Percentiles rank a stretch among this genome's conserved stretches.
phyloP scores from a whole-genome alignment of 257 asterid species.

The Leonotis leonurus region DNA sequence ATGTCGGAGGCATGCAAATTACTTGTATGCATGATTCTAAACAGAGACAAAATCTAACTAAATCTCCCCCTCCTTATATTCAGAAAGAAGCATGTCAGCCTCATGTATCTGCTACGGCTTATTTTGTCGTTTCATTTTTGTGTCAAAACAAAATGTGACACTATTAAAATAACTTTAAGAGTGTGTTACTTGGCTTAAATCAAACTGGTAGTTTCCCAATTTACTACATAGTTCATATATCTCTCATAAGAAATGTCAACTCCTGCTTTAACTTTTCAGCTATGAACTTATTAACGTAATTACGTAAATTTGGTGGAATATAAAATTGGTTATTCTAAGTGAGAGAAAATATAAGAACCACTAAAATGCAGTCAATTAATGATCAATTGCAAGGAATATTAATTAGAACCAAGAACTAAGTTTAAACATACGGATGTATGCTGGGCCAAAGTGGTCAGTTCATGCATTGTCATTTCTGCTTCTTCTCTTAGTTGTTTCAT shows the following conservation, averaged over 20 bases:
- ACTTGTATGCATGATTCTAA: not conserved
- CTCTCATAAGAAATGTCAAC: no score
- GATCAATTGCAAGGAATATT: not conserved
- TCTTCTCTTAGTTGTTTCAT: slow-evolving; percentile 62
- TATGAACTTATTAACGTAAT: not conserved
- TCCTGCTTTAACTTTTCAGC: not conserved
- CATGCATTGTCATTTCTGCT: slow-evolving; percentile 84
- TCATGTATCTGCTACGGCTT: no score
- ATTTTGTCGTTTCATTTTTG: no score
- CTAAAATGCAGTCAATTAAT: not conserved
- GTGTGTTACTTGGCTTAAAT: not conserved
- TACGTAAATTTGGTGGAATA: not conserved
- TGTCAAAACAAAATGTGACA: no score
- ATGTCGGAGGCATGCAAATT: not conserved
- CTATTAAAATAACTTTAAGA: not conserved
- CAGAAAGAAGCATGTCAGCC: no score
- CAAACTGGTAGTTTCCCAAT: no score
- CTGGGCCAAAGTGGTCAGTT: slow-evolving; percentile 77
- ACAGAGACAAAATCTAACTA: not conserved
- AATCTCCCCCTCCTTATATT: no score
- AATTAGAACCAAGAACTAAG: slow-evolving; percentile 6
- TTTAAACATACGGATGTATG: slow-evolving; percentile 77
- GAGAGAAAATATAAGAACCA: no score
- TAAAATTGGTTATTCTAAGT: no score
- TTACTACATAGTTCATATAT: no score